Base-by-base conservation (phyloP, 352 stramenopile genomes). In the Phytophthora constricta region DNA sequence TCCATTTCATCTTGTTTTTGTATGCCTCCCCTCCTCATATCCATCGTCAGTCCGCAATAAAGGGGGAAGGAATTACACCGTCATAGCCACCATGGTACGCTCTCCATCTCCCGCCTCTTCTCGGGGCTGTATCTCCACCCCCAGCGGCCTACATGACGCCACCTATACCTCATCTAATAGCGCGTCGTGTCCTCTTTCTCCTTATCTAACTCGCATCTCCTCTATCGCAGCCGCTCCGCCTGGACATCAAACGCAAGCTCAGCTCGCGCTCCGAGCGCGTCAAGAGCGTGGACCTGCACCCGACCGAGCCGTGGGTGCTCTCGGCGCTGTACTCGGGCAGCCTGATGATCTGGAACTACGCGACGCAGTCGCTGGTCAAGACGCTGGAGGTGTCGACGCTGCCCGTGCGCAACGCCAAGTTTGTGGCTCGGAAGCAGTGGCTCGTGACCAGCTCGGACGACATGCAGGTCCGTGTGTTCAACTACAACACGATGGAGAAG, bases 401-500 rank as follows among this genome's bases (percentile, higher is more conserved):
- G 10, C 98, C 98, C 2, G 95, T 99, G 16, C 93, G 98, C 28
- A 91, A 91, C 50, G 86, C 84, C 76, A 91, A 91, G 73, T 99
- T 99, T 74, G 91, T 99, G 56, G 91, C 93, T 31, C 91, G 97
- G 20, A 99, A 99, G 76, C 96, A 99, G 79, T 99, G 97, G 97
- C 96, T 99, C 79, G 71, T 99, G 16, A 90, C 95, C 31, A 94
- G 85, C 34, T 96, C 83, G 31, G 97, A 99, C 77, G 97, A 99
- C 74, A 98, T 99, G 95, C 84, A 97, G 64, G 71, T 99, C 49
- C 90, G 98, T 43, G 91, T 99, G 20, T 99, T 98, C 84, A 99
- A 99, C 82, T 99, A 99, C 89, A 99, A 99, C 75, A 99, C 98
- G 33, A 98, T 99, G 89, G 98, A 99, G 74, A 99, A 99, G 65